These are phyloP conservation scores for Zizania latifolia DNA, from an alignment of 176 grass and related monocot genomes.

Conservation along the genomic window DNA sequence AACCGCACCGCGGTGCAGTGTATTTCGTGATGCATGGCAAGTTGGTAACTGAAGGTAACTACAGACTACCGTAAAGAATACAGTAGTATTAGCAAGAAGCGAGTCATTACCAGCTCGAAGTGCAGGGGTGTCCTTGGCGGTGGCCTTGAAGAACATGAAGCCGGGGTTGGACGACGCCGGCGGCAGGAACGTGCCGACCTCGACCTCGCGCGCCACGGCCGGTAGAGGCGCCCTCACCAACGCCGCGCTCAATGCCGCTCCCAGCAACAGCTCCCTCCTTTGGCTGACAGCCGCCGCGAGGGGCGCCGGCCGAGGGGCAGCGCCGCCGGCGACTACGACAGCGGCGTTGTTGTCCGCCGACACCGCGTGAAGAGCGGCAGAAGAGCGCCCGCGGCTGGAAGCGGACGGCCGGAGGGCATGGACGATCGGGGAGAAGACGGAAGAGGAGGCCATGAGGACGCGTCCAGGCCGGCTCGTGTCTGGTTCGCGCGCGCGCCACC, in stretches of 20 bases:
- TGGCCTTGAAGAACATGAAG: conserved; percentile 83
- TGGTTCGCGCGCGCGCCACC: conserved; percentile 33
- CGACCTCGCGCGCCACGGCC: conserved; percentile 55
- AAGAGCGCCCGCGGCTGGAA: background rate
- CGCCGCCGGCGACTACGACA: background rate
- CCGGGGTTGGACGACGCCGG: conserved; percentile 48
- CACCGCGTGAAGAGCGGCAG: background rate
- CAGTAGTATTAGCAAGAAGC: background rate
- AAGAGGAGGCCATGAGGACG: conserved; percentile 41
- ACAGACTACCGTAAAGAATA: no score
- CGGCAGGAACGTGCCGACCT: conserved; percentile 73
- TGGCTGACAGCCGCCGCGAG: conserved; percentile 13
- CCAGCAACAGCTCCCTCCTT: conserved; percentile 63
- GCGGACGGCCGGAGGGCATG: conserved; percentile 22
- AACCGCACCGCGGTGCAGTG: background rate
- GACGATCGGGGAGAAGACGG: conserved; percentile 33
- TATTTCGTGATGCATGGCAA: background rate
- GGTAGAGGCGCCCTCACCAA: conserved; percentile 32
- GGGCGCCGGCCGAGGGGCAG: background rate
- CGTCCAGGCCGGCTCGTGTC: background rate
- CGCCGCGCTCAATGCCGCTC: conserved; percentile 37
- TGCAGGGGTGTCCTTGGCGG: conserved; percentile 81
- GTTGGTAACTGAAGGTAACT: no score
- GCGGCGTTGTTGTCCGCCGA: background rate
- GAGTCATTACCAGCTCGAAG: conserved; percentile 72